Base-by-base conservation (phyloP, 345 rosid species). In the Pugionium dolabratum region DNA sequence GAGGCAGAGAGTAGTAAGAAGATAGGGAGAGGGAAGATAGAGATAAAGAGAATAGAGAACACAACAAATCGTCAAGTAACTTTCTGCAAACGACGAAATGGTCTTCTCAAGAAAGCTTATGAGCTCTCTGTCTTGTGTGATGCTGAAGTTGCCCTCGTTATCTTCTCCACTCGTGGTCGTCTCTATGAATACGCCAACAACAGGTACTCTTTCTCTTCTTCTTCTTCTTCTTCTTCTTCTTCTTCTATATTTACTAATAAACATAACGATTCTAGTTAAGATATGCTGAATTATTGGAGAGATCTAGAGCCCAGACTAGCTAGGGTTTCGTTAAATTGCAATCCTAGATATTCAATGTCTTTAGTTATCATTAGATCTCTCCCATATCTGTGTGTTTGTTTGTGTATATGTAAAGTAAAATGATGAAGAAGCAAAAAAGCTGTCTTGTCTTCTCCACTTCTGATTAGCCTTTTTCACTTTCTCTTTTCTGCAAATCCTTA, bases 121-220 rank as follows among this genome's bases (percentile, higher is more conserved):
- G 94, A 89, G 64, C 71, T 89, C 56, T 89, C 96, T 64, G 94
- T 87, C 32, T 77, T 89, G 44, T 87, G 94, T 65, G 96, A 89
- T 64, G 94, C 94, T 9, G 94, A 89, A 62, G 87, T 89, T 32
- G 85, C 94, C 37, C 94, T 89, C 54, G 52, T 89, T 51, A 78
- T 90, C 82, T 90, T 90, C 83, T 87, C 94, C n/a, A 85, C 59
- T 81, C 89, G 95, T 27, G 97, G 95, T 66, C 89, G 94, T 11
- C 94, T 90, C 79, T 90, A 90, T 47, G 97, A 90, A 66, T 87
- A 90, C 41, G 84, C 97, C 60, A 87, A 85, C 71, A 81, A 82
- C 89, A 90, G 94, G 97, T 87, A 58, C 54, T 4, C 34, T 1
- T 28, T 58, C 39, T 9, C n/a, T 56, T 6, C 40, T 41, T 2